Percentiles rank a stretch among this genome's conserved stretches.
phyloP scores from a whole-genome alignment of 768 basidiomycete species.

The Strobilomyces confusus region DNA sequence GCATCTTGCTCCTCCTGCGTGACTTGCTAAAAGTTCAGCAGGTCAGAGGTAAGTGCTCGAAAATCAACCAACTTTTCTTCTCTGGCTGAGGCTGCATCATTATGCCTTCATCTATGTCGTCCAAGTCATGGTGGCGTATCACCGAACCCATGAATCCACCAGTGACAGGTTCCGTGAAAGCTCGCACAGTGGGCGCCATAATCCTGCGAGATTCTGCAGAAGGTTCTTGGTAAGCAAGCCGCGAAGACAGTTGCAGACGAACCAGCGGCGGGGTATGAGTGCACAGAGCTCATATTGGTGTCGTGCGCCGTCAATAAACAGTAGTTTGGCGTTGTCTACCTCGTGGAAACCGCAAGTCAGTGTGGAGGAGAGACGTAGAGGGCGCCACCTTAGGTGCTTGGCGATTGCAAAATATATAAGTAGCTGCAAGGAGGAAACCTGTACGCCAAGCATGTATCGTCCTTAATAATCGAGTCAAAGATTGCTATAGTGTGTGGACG shows the following conservation, averaged over 20 bases:
- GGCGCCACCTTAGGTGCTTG: not conserved
- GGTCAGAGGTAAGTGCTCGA: not conserved
- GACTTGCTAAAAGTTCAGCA: slow-evolving; percentile 21
- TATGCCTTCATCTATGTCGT: slow-evolving; percentile 16
- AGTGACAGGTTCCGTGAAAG: slow-evolving; percentile 17
- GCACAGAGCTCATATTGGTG: slow-evolving; percentile 11
- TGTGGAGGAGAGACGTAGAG: not conserved
- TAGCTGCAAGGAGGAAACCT: not conserved
- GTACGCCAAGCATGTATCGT: not conserved
- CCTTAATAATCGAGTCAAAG: not conserved
- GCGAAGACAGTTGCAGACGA: not conserved
- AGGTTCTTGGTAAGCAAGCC: not conserved
- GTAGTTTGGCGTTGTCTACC: not conserved
- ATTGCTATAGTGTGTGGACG: too few relatives aligned
- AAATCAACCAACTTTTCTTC: slow-evolving; percentile 18
- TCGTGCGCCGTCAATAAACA: not conserved
- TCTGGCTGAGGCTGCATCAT: not conserved
- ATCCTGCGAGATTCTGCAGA: slow-evolving; percentile 11
- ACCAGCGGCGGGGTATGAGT: slow-evolving; percentile 9
- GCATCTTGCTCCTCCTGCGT: slow-evolving; percentile 50
- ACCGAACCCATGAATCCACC: slow-evolving; percentile 23
- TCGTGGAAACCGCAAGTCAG: slow-evolving; percentile 3
- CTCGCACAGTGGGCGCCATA: slow-evolving; percentile 9
- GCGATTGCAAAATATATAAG: slow-evolving; percentile 6
- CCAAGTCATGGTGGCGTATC: slow-evolving; percentile 6